Evolutionary conservation across 1,139 yeast species (phyloP), one percentile per base, ranked within the genome.

Genomic region (Candida anutae): DNA sequence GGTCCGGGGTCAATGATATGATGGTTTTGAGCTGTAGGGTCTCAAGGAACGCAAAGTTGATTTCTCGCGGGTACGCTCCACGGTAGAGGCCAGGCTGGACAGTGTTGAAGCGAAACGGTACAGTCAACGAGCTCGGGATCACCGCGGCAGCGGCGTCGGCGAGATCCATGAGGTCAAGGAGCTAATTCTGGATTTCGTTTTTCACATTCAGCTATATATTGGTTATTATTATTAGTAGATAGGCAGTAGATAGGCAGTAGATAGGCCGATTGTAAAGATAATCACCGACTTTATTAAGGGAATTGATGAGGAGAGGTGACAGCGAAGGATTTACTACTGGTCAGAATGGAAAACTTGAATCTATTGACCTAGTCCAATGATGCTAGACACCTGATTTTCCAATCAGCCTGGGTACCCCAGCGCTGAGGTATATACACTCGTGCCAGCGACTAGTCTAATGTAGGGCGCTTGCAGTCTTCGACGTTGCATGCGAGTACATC

Each of bases 51-150:
- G 77, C 67, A 34, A 71, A 65, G 47, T 85, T 87, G 33, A 78
- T 69, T 28, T 74, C 74, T 30, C 93, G 68, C 1, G 97, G 97
- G 43, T 82, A 83, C 1, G 94, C 80, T 1, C 97, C 97, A 27
- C 97, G 61, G 45, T 77, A 82, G 4, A 88, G 58, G 30, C 70
- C 64, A 2, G 82, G 74, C 43, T 81, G 83, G 1, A 87, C 75
- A 5, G 74, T 65, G 28, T 77, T 76, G 54, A 81, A 90, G 39
- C 87, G 66, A 35, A 87, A 62, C 1, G 97, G 97, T 0, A 96
- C 93, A 0, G 81, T 79, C 24, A 80, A 47, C 9, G 69, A 53
- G 21, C 48, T 59, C 1, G 68, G 64, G 15, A 54, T 26, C 6
- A n/a, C n/a, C n/a, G n/a, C n/a, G n/a, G n/a, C n/a, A n/a, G n/a